These are phyloP conservation scores for Staphylotrichum tortipilum DNA, from an alignment of 495 filamentous ascomycete species.

Conservation along the genomic window DNA sequence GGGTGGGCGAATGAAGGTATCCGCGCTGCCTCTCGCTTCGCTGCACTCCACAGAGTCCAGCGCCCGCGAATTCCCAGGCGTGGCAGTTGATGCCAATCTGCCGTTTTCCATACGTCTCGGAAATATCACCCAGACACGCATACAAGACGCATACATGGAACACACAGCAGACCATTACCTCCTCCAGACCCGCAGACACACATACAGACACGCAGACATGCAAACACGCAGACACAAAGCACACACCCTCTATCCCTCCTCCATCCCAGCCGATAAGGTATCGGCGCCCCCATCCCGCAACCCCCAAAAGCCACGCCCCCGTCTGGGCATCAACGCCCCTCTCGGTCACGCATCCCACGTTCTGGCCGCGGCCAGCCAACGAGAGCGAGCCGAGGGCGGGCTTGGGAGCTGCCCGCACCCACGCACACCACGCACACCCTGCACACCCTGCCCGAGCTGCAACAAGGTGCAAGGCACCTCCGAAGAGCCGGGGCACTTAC, in stretches of 20 bases:
- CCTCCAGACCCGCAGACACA: no score
- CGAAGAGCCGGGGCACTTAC: conserved; percentile 27
- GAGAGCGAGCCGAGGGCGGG: conserved; percentile 11
- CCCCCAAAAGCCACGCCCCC: conserved; percentile 14
- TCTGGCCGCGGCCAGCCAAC: conserved; percentile 15
- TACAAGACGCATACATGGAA: no score
- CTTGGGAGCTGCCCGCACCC: conserved; percentile 8
- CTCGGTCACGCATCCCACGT: conserved; percentile 26
- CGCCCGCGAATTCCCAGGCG: not conserved
- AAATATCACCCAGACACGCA: no score
- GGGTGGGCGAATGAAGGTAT: conserved; percentile 3
- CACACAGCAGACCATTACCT: no score
- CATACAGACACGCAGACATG: no score
- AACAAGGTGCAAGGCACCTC: conserved; percentile 21
- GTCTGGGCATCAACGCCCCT: conserved; percentile 14
- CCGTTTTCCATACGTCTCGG: not conserved
- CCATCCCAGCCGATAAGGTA: conserved; percentile 2
- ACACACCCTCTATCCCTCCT: no score
- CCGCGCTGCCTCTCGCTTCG: conserved; percentile 6
- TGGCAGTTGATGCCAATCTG: conserved; percentile 8
- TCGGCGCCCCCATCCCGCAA: conserved; percentile 4
- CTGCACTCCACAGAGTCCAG: conserved; percentile 11
- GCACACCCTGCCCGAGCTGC: conserved; percentile 21
- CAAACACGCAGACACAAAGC: no score
- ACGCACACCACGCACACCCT: no score